Evolutionary conservation across 2,329 filamentous ascomycete genomes (phyloP).

Genomic region (Clonostachys chloroleuca): DNA sequence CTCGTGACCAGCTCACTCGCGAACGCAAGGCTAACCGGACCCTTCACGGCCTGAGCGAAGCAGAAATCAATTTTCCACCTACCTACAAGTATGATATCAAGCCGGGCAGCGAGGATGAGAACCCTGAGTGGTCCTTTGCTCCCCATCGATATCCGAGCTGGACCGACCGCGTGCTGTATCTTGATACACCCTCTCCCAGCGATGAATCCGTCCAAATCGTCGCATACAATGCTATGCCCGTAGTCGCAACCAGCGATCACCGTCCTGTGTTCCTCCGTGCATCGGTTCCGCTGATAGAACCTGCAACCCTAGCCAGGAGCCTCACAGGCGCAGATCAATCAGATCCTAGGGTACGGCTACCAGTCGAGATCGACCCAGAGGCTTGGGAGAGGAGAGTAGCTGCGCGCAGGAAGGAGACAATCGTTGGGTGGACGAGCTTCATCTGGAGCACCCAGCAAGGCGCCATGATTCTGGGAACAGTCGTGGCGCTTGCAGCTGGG

Average conservation of each 20-base stretch:
- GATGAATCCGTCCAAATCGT: conserved; percentile 40
- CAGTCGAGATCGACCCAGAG: conserved; percentile 47
- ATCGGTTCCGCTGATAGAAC: conserved; percentile 55
- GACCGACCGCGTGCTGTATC: conserved; percentile 87
- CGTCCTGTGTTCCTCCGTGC: conserved; percentile 73
- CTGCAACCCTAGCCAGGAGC: conserved; percentile 8
- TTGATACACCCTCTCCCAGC: conserved; percentile 54
- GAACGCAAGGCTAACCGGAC: conserved; percentile 67
- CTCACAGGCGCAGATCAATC: conserved; percentile 9
- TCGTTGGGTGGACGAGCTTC: conserved; percentile 50
- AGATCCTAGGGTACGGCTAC: conserved; percentile 40
- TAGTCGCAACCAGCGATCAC: conserved; percentile 84
- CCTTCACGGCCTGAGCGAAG: conserved; percentile 75
- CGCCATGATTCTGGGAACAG: conserved; percentile 35
- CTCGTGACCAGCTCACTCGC: conserved; percentile 72
- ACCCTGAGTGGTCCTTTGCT: conserved; percentile 67
- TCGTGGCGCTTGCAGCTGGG: conserved; percentile 33
- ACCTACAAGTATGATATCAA: conserved; percentile 83
- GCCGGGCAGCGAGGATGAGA: conserved; percentile 18
- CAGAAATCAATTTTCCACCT: conserved; percentile 73
- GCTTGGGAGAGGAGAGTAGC: conserved; percentile 46
- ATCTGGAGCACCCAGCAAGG: conserved; percentile 50
- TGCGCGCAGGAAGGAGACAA: conserved; percentile 38
- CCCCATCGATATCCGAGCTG: conserved; percentile 83
- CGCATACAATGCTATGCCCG: conserved; percentile 71